Percentiles rank a stretch among this genome's conserved stretches.
Conservation (phyloP, 2,329 filamentous ascomycete species). For the Neonectria faginata region DNA sequence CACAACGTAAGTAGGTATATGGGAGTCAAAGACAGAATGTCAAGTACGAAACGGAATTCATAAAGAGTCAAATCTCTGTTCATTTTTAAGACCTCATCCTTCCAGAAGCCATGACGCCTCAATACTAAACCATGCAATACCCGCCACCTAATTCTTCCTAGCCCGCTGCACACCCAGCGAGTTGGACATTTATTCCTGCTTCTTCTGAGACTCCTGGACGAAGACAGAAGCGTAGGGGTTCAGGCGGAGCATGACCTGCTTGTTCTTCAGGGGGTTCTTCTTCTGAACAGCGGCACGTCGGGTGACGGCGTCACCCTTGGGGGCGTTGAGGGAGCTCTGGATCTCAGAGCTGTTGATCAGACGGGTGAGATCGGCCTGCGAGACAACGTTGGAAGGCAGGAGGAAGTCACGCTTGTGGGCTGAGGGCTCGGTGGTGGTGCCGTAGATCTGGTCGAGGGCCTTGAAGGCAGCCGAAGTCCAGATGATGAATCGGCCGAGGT, state of each 20-base stretch:
- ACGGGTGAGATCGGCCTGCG: constrained; percentile 94
- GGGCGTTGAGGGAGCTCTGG: constrained; percentile 92
- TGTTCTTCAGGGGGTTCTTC: constrained; percentile 99
- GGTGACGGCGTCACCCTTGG: constrained; percentile 89
- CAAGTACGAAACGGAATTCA: constrained; percentile 44
- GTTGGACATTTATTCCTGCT: constrained; percentile 52
- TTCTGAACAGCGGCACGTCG: constrained; percentile 95
- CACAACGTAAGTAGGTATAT: constrained; percentile 14
- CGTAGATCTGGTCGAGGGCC: constrained; percentile 97
- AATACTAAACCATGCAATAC: constrained; percentile 51
- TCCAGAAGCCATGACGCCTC: constrained; percentile 55
- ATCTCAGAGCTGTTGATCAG: constrained; percentile 99
- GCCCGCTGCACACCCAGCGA: constrained; percentile 56
- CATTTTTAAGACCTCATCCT: constrained; percentile 51
- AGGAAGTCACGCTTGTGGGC: constrained; percentile 99
- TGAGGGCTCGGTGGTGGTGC: constrained; percentile 87
- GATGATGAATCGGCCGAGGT: constrained; percentile 98
- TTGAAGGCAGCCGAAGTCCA: constrained; percentile 98
- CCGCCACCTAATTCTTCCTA: constrained; percentile 43
- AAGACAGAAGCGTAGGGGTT: constrained; percentile 98
- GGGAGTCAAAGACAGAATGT: constrained; percentile 21
- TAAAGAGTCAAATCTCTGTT: constrained; percentile 51
- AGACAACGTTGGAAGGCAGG: constrained; percentile 90
- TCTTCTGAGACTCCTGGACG: constrained; percentile 71
- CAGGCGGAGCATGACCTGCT: constrained; percentile 97